These are phyloP conservation scores for Dothistroma septosporum DNA, from an alignment of 2,329 filamentous ascomycete species.

Conservation along the genomic window DNA sequence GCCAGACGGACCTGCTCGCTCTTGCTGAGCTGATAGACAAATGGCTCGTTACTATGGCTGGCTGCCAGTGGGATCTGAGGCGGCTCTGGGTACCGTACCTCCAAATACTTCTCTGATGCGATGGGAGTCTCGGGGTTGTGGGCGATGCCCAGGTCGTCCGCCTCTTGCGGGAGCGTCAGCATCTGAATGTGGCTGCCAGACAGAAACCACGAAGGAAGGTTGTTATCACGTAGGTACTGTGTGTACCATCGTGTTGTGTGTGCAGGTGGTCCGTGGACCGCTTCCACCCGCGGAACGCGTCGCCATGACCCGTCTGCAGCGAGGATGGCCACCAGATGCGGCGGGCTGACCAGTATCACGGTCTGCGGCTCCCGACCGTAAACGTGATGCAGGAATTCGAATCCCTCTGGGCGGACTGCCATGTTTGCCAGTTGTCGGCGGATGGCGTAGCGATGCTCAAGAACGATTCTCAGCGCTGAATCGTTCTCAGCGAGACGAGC, in stretches of 20 bases:
- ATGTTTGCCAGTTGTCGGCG: background rate
- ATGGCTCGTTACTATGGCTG: background rate
- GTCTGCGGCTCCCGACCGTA: background rate
- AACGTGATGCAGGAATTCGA: constrained; percentile 6
- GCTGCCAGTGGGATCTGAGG: background rate
- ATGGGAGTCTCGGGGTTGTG: background rate
- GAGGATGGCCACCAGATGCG: constrained; percentile 7
- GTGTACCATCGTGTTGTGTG: constrained; percentile 11
- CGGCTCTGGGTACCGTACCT: background rate
- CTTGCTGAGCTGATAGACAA: background rate
- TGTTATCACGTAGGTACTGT: constrained; percentile 9
- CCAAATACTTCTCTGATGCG: background rate
- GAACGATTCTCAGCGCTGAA: background rate
- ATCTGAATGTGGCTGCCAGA: background rate
- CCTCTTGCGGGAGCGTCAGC: background rate
- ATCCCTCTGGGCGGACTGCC: constrained; percentile 4
- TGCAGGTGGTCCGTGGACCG: constrained; percentile 4
- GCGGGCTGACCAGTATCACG: constrained; percentile 10
- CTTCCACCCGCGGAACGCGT: background rate
- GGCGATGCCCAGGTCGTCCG: background rate
- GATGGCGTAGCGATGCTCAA: background rate
- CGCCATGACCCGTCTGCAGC: constrained; percentile 7
- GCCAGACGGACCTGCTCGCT: background rate
- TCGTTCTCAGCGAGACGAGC: background rate
- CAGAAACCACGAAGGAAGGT: constrained; percentile 4